Evolutionary conservation across 495 filamentous ascomycete genomes (phyloP), one percentile per base, ranked within the genome.

Genomic region (Pyrenula massariospora): DNA sequence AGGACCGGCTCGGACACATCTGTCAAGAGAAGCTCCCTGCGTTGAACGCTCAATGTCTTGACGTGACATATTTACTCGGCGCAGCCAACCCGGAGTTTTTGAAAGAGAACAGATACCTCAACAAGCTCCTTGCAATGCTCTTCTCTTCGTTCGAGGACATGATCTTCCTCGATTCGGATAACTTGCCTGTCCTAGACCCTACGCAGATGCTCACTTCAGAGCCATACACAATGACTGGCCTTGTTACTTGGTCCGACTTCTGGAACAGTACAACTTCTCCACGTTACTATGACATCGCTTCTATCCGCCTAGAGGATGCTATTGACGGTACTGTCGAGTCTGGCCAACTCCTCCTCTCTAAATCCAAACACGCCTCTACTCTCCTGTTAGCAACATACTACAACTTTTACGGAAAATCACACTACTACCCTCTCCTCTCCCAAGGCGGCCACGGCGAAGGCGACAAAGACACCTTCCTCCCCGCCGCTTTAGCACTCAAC

Each of bases 401-500:
- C 65, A 84, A 83, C 60, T 72, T 74, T 62, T 77, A 77, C 70
- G 78, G 78, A 2, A 72, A 74, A 8, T 58, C 66, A 2, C 71
- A 74, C 58, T 83, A 78, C 63, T 84, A 79, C 58, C 65, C 69
- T 10, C 64, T 84, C 0, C 64, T 82, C 8, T 71, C 71, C 3
- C 78, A 79, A 63, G 77, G 78, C 52, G 74, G 68, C 22, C 65
- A 71, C 1, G 81, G 79, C 10, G 70, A 79, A 59, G 79, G 80
- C 25, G 81, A 83, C 61, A 83, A 82, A 62, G 80, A 83, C 58
- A 83, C 75, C 1, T 82, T 83, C 59, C 60, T 76, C 8, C 58
- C 73, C 0, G 78, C 77, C 0, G 78, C 78, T 1, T 50, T 70
- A 1, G 72, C 72, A 10, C 60, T 77, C 11, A 62, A 67, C 8